Percentiles rank a stretch among this genome's conserved stretches.
Conservation (phyloP, 768 basidiomycete species). For the Rhodosporidiobolus odoratus region DNA sequence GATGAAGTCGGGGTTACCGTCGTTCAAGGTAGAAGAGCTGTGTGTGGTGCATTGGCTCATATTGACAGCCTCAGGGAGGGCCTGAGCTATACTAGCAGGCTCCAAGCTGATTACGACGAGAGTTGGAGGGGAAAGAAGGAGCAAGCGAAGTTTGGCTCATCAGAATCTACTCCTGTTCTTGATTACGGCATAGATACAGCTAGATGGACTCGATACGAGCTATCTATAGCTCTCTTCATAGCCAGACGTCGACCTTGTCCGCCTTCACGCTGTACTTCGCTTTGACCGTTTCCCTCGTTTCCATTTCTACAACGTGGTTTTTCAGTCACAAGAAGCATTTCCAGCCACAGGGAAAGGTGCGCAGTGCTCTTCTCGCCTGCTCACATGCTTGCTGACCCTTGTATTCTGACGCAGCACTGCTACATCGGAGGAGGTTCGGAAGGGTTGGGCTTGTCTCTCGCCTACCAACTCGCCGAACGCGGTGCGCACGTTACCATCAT, state of each 20-base stretch:
- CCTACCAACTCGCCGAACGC: slow-evolving; percentile 58
- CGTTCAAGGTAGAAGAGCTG: neutral
- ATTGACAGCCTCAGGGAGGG: neutral
- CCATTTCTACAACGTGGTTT: slow-evolving; percentile 35
- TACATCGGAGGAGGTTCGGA: slow-evolving; percentile 79
- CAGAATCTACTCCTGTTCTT: no score
- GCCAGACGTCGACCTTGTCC: no score
- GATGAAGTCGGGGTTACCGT: neutral
- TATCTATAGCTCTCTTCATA: no score
- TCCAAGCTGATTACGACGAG: no score
- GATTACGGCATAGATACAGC: no score
- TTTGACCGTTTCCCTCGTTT: slow-evolving; percentile 10
- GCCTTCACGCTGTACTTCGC: slow-evolving; percentile 45
- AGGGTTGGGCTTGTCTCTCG: slow-evolving; percentile 72
- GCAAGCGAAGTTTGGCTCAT: no score
- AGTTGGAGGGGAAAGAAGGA: neutral
- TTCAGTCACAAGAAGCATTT: slow-evolving; percentile 46
- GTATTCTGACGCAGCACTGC: slow-evolving; percentile 59
- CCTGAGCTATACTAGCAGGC: no score
- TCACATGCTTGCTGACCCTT: neutral
- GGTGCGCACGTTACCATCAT: slow-evolving; percentile 84
- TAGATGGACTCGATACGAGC: no score
- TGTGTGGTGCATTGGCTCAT: neutral
- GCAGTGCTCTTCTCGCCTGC: neutral
- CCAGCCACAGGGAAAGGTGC: slow-evolving; percentile 54